phyloP scores from a whole-genome alignment of 2,329 filamentous ascomycete genomes.

The Diaporthe longicolla region DNA sequence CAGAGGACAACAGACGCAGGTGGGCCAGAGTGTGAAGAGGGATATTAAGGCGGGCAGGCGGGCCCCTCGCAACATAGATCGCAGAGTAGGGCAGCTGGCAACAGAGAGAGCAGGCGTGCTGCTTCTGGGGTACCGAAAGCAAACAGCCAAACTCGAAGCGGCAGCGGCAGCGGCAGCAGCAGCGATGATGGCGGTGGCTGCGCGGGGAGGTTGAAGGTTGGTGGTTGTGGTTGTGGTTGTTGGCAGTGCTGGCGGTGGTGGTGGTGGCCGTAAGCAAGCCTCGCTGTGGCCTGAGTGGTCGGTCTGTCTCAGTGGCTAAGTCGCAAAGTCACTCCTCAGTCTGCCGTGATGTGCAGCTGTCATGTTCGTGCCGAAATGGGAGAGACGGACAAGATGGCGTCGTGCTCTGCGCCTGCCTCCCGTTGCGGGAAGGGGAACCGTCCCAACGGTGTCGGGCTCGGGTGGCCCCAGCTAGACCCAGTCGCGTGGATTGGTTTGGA shows the following conservation, averaged over 20 bases:
- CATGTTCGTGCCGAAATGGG: conserved; percentile 21
- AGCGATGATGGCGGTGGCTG: conserved; percentile 22
- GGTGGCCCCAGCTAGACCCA: conserved; percentile 9
- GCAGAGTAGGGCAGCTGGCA: conserved; percentile 22
- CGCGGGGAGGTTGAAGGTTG: conserved; percentile 3
- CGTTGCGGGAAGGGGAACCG: conserved; percentile 30
- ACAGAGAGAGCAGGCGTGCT: conserved; percentile 5
- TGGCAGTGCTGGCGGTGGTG: background rate
- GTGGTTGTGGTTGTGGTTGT: background rate
- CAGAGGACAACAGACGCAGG: conserved; percentile 18
- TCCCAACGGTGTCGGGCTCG: conserved; percentile 25
- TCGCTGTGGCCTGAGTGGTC: conserved; percentile 21
- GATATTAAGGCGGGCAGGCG: conserved; percentile 28
- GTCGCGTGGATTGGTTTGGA: background rate
- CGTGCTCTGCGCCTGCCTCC: conserved; percentile 13
- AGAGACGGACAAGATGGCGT: conserved; percentile 2
- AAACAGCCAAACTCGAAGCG: conserved; percentile 27
- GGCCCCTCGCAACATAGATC: conserved; percentile 19
- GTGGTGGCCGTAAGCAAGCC: conserved; percentile 29
- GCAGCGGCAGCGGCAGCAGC: conserved; percentile 5
- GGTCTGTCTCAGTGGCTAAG: background rate
- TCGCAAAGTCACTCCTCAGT: conserved; percentile 12
- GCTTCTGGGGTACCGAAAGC: conserved; percentile 30
- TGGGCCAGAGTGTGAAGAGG: conserved; percentile 29
- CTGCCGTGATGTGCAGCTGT: conserved; percentile 32